Evolutionary conservation across 108 stramenopile genomes (phyloP).

Genomic region (Hondaea fermentalgiana): DNA sequence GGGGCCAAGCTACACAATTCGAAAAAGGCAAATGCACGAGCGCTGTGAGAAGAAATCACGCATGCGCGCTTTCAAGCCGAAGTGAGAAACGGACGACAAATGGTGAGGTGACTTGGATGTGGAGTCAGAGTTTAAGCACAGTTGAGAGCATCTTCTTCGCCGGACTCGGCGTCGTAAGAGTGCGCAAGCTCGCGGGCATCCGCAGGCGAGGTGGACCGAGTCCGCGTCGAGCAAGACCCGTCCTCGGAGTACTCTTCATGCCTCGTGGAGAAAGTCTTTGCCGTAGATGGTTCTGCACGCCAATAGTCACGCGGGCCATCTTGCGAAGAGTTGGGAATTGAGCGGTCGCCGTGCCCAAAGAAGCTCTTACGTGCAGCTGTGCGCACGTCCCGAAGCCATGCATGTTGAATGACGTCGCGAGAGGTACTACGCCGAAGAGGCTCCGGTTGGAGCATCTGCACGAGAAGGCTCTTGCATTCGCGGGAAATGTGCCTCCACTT

Average conservation of each 20-base stretch:
- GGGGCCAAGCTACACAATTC: too few species aligned
- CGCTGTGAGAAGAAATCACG: too few species aligned
- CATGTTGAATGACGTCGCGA: neutral
- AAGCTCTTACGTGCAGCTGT: too few species aligned
- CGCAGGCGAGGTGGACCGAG: neutral
- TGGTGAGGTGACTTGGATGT: too few species aligned
- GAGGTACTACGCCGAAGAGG: neutral
- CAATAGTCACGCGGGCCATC: neutral
- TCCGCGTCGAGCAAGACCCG: neutral
- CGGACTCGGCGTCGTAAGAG: neutral
- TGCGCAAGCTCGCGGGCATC: neutral
- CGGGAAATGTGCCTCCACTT: neutral
- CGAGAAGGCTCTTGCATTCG: neutral
- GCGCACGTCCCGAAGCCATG: neutral
- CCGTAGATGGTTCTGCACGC: neutral
- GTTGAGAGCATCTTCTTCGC: neutral
- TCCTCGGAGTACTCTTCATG: neutral
- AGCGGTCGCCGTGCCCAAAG: neutral
- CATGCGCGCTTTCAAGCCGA: too few species aligned
- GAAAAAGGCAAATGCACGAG: too few species aligned
- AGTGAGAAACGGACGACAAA: too few species aligned
- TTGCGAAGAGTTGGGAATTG: neutral
- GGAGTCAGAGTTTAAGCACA: too few species aligned
- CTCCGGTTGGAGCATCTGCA: neutral
- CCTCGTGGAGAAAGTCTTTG: neutral